These are phyloP conservation scores for Euptelea pleiosperma DNA, from an alignment of 164 flowering plant genomes.

Conservation along the genomic window DNA sequence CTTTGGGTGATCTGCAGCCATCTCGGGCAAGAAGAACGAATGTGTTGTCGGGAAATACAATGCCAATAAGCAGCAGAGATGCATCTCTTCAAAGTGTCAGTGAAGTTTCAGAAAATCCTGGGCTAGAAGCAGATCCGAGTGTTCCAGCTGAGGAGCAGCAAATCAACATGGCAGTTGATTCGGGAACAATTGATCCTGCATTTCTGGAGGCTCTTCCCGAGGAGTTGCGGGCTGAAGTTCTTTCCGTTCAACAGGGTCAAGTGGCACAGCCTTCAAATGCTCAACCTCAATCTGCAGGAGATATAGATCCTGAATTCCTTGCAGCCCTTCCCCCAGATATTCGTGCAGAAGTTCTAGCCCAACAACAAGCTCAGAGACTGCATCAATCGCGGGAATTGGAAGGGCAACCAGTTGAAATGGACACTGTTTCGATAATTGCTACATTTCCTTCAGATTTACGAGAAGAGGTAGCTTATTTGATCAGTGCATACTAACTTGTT, in stretches of 20 bases:
- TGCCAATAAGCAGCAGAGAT: constrained; percentile 55
- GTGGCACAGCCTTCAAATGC: constrained; percentile 62
- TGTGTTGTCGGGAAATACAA: constrained; percentile 46
- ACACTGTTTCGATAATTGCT: constrained; percentile 95
- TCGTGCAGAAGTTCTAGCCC: constrained; percentile 94
- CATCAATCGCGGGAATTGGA: constrained; percentile 92
- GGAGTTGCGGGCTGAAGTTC: constrained; percentile 94
- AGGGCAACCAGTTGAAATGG: constrained; percentile 99
- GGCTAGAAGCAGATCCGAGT: constrained; percentile 58
- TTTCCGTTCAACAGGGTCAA: constrained; percentile 86
- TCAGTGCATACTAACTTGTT: not conserved
- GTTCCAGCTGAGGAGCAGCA: constrained; percentile 58
- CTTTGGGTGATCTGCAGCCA: constrained; percentile 49
- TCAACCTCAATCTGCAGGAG: constrained; percentile 66
- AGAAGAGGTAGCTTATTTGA: constrained; percentile 68
- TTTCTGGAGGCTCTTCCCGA: constrained; percentile 98
- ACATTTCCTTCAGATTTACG: constrained; percentile 94
- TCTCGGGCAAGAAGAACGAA: constrained; percentile 56
- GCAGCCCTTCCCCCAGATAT: constrained; percentile 99
- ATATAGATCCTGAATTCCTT: constrained; percentile 97
- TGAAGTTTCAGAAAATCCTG: constrained; percentile 79
- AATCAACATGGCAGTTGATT: constrained; percentile 43
- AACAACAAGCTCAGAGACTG: constrained; percentile 91
- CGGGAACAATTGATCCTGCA: constrained; percentile 89
- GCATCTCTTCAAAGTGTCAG: constrained; percentile 71